Percentiles rank a stretch among this genome's conserved stretches.
phyloP scores from a whole-genome alignment of 306 rosid species.

The Cicer yamashitae region DNA sequence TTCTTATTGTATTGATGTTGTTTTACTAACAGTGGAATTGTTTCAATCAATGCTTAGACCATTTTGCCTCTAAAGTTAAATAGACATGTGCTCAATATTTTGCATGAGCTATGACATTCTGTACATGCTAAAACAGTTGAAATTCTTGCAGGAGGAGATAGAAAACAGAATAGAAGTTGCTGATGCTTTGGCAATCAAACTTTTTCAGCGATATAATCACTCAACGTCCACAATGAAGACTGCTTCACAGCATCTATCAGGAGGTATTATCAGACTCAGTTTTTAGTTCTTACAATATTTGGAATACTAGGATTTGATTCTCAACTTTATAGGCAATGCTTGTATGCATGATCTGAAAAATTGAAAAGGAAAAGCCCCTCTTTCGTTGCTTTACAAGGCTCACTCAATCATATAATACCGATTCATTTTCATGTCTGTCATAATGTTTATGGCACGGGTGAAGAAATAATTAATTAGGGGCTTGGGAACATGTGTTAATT shows the following conservation, averaged over 20 bases:
- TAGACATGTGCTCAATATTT: slow-evolving; percentile 23
- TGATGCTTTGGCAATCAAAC: slow-evolving; percentile 85
- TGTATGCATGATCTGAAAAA: slow-evolving; percentile 25
- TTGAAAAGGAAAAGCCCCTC: slow-evolving; percentile 30
- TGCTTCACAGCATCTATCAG: slow-evolving; percentile 85
- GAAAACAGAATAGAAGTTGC: slow-evolving; percentile 83
- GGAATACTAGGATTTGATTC: slow-evolving; percentile 1
- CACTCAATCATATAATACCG: slow-evolving; percentile 1
- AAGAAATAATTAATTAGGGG: slow-evolving; percentile 17
- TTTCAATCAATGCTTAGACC: slow-evolving; percentile 24
- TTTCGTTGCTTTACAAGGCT: slow-evolving; percentile 6
- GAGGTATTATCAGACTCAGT: slow-evolving; percentile 59
- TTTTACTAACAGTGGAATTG: not conserved
- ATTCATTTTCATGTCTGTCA: slow-evolving; percentile 25
- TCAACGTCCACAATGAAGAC: slow-evolving; percentile 81
- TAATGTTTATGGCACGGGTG: slow-evolving; percentile 13
- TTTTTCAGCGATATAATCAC: slow-evolving; percentile 79
- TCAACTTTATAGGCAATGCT: not conserved
- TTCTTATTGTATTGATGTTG: slow-evolving; percentile 17
- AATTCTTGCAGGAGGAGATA: slow-evolving; percentile 75
- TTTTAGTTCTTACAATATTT: slow-evolving; percentile 27
- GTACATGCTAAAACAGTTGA: slow-evolving; percentile 33
- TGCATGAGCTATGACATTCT: slow-evolving; percentile 4
- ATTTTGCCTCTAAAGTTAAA: slow-evolving; percentile 28
- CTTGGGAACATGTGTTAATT: not conserved